Percentiles rank a stretch among this genome's conserved stretches.
Conservation (phyloP, 768 basidiomycete genomes). For the Auriscalpium microsporum region DNA sequence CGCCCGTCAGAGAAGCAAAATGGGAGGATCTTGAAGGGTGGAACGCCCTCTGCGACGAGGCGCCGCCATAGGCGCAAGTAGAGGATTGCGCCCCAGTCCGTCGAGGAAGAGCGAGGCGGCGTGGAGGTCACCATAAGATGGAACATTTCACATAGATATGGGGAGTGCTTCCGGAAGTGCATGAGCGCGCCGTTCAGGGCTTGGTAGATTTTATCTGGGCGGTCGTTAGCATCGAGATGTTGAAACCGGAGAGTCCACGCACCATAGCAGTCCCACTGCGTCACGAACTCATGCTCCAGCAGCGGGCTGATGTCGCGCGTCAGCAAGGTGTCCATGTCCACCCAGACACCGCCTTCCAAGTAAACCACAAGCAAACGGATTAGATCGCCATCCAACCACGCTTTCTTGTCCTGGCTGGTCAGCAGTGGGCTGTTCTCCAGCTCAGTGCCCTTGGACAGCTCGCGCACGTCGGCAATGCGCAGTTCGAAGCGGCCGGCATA, state of each 20-base stretch:
- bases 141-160: slow-evolving; percentile 96
- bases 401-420: slow-evolving; percentile 47
- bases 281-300: slow-evolving; percentile 91
- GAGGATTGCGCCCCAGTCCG: slow-evolving; percentile 90
- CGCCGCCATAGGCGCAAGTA: slow-evolving; percentile 90
- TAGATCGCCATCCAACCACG: slow-evolving; percentile 94
- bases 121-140: slow-evolving; percentile 63
- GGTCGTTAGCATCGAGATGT: neutral
- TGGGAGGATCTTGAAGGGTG: slow-evolving; percentile 87
- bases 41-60: slow-evolving; percentile 62
- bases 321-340: slow-evolving; percentile 94
- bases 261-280: slow-evolving; percentile 99
- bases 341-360: slow-evolving; percentile 89
- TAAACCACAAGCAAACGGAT: slow-evolving; percentile 83
- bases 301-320: slow-evolving; percentile 82
- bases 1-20: slow-evolving; percentile 93
- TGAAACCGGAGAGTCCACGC: neutral
- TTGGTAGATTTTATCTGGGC: slow-evolving; percentile 13
- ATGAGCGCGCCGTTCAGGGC: slow-evolving; percentile 87
- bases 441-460: slow-evolving; percentile 67
- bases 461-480: slow-evolving; percentile 55
- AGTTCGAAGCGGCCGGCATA: slow-evolving; percentile 71
- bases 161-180: slow-evolving; percentile 85
- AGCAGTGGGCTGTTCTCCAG: slow-evolving; percentile 61
- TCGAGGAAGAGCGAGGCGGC: slow-evolving; percentile 67